Evolutionary conservation across 805 yeast species (phyloP).

Genomic region (Debaryomyces prosopidis): DNA sequence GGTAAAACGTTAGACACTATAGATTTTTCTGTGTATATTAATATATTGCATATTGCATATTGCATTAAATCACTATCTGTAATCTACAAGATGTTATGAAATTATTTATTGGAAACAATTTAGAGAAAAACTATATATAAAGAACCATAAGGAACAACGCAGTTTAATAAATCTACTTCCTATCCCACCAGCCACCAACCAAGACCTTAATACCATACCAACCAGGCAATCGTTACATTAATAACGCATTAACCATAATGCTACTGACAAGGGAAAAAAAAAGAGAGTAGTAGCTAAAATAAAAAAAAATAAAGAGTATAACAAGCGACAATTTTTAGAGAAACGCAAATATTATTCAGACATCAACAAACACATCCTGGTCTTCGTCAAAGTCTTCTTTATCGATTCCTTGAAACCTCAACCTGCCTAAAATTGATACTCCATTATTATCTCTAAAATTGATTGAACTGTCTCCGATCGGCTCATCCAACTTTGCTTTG

Average conservation of each 20-base stretch:
- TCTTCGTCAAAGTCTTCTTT: constrained; percentile 21
- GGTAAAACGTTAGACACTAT: not conserved
- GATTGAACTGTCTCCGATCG: constrained; percentile 3
- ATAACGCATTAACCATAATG: not conserved
- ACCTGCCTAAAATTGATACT: constrained; percentile 11
- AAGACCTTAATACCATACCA: not conserved
- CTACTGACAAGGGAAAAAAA: not conserved
- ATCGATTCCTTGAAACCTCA: constrained; percentile 18
- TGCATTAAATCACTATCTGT: not conserved
- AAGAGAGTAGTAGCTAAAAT: not conserved
- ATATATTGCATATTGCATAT: not conserved
- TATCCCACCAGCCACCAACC: not conserved
- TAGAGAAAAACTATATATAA: not conserved
- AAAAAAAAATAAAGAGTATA: not conserved
- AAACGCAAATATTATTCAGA: constrained; percentile 5
- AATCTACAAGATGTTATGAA: no score
- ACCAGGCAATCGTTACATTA: not conserved
- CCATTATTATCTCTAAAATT: constrained; percentile 9
- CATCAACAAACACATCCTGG: constrained; percentile 20
- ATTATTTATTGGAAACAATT: no score
- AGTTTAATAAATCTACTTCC: not conserved
- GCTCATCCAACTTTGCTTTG: not conserved
- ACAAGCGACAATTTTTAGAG: not conserved
- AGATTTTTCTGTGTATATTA: not conserved
- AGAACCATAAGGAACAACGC: not conserved